Base-by-base conservation (phyloP, 108 stramenopile species). In the Skeletonema tropicum region DNA sequence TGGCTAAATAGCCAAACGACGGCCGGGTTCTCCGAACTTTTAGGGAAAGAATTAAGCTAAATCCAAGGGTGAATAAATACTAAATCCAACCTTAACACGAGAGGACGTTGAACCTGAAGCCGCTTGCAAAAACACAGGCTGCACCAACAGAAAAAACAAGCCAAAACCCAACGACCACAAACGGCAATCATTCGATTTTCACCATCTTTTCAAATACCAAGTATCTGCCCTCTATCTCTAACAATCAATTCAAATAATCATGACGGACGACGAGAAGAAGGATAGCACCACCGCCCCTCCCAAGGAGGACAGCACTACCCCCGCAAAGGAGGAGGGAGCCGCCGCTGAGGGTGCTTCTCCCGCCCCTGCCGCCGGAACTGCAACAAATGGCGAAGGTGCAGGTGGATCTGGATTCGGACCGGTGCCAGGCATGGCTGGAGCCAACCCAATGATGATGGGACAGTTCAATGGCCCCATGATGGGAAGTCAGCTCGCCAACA, bases 141-240 rank as follows among this genome's bases (percentile, higher is more conserved):
- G 26, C 26, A 29, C 26, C 26, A 29, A 29, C 11, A 2, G 11
- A 39, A 39, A 39, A 39, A 12, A 1, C 38, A 35, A 35, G 38
- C 38, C 42, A 45, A n/a, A 45, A 45, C 42, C 42, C 15, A 15
- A 45, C 23, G 52, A 55, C 52, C 19, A 55, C 52, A 55, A 55
- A 15, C 52, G 52, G 52, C 52, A 55, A 55, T 55, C 52, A 23
- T 55, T 55, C 23, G 52, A 55, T 55, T 55, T 55, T 21, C 19
- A 23, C 23, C 23, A 25, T 55, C 23, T 55, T 55, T 55, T 55
- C 52, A 55, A 45, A n/a, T 39, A 39, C 38, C 42, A 15, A 45
- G 42, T 15, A 45, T 45, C 42, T n/a, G 15, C 15, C 15, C 14
- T 15, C 11, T 11, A 5, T n/a, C 14, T 23, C 7, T 23, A 55